Conservation (phyloP, 176 grass and related monocot genomes). For the Oryza brachyantha region DNA sequence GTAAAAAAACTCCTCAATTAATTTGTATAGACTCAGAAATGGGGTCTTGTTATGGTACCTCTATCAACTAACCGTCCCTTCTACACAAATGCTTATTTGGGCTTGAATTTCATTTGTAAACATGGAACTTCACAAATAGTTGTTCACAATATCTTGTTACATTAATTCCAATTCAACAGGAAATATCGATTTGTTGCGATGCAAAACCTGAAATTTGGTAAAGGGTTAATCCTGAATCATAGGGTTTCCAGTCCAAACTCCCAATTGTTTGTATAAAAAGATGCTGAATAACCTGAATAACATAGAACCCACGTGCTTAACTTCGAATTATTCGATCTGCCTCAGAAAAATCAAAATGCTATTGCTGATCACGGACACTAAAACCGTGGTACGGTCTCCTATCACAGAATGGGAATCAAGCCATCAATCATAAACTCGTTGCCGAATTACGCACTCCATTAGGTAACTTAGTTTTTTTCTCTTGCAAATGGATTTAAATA, state of each 20-base stretch:
- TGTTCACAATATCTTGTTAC: too few relatives aligned
- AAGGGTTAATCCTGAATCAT: background rate
- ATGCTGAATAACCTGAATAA: background rate
- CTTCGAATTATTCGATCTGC: background rate
- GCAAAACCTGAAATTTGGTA: background rate
- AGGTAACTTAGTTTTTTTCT: background rate
- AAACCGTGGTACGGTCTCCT: constrained; percentile 24
- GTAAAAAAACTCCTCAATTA: too few relatives aligned
- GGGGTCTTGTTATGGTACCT: too few relatives aligned
- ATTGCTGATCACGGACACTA: background rate
- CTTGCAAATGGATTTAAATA: background rate
- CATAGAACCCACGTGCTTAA: constrained; percentile 8
- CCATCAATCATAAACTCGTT: constrained; percentile 17
- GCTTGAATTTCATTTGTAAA: too few relatives aligned
- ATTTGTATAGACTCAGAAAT: too few relatives aligned
- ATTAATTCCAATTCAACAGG: too few relatives aligned
- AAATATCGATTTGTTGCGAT: background rate
- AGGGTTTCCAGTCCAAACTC: background rate
- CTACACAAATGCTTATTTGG: too few relatives aligned
- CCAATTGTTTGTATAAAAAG: background rate
- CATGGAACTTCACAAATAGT: too few relatives aligned
- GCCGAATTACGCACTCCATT: background rate
- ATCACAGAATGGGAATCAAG: constrained; percentile 11
- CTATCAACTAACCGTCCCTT: too few relatives aligned
- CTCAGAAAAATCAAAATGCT: background rate